phyloP scores from a whole-genome alignment of 2,329 filamentous ascomycete genomes.

The Atkinsonella texensis region DNA sequence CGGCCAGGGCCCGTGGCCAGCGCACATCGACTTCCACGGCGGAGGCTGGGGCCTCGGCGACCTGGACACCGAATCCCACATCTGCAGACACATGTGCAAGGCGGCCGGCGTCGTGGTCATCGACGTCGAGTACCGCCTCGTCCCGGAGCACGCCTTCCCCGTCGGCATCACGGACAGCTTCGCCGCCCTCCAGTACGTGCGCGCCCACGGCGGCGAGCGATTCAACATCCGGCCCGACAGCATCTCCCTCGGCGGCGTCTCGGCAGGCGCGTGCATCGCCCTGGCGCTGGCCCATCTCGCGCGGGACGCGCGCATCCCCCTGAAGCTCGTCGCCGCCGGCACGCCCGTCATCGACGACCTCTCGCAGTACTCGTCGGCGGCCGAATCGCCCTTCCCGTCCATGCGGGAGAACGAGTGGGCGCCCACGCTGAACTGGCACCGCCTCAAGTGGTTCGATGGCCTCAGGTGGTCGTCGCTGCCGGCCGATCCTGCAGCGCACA shows the following conservation, averaged over 20 bases:
- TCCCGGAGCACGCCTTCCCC: conserved; percentile 38
- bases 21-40: conserved; percentile 37
- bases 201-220: conserved; percentile 17
- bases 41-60: conserved; percentile 39
- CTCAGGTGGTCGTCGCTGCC: conserved; percentile 19
- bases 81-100: conserved; percentile 34
- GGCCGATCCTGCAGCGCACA: conserved; percentile 6
- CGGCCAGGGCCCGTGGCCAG: conserved; percentile 28
- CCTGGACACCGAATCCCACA: conserved; percentile 35
- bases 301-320: conserved; percentile 24
- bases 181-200: conserved; percentile 29
- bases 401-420: conserved; percentile 30
- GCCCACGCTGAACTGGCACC: conserved; percentile 30
- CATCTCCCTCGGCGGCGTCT: conserved; percentile 33
- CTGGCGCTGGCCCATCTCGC: conserved; percentile 27
- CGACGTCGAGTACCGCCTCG: conserved; percentile 39
- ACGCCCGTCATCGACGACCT: conserved; percentile 29
- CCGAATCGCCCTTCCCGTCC: conserved; percentile 27
- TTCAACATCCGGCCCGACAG: conserved; percentile 26
- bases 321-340: conserved; percentile 26
- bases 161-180: conserved; percentile 35
- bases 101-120: conserved; percentile 33
- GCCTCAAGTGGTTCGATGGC: conserved; percentile 28
- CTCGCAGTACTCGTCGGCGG: conserved; percentile 20
- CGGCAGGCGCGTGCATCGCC: conserved; percentile 30